Evolutionary conservation across 352 stramenopile species (phyloP), one percentile per base, ranked within the genome.

Genomic region (Phytophthora crassamura): DNA sequence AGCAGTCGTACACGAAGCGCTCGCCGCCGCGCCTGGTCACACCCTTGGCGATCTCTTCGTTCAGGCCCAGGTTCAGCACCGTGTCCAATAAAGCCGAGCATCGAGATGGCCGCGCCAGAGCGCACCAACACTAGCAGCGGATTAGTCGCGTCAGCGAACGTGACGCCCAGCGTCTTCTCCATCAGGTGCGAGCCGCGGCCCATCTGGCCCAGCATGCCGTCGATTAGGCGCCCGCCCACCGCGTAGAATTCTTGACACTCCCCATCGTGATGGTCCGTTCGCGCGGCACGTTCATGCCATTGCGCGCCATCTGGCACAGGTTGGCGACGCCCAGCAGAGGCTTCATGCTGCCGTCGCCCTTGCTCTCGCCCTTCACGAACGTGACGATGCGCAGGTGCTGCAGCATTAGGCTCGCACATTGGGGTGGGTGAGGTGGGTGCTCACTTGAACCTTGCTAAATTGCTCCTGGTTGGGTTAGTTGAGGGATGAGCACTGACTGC

Each of bases 171-270:
- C 48, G 56, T 59, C 56, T 67, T 66, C 49, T 72, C 63, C 63
- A 67, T 72, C 11, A 67, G 64, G 41, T 55, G 64, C 41, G 62
- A 48, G 50, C 64, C 57, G 20, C 41, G 1, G 15, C 57, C 49
- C 34, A 67, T 56, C 56, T 72, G 49, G 36, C 62, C 57, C 57
- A 72, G 62, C 20, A 72, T 43, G 49, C 49, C 64, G 56, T 67
- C 42, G 7, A 57, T 42, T 39, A 72, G 56, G 18, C 42, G 63
- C 28, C 56, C 56, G 36, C 63, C 64, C 49, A 67, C 64, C 41
- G 64, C 64, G 64, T 67, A 72, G 64, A 72, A 72, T 61, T 72
- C 64, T 62, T 72, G 64, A 56, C 64, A 72, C 56, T 67, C 64
- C 56, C 56, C 56, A 57, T 62, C 30, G 64, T 72, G 64, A 62